Evolutionary conservation across 257 asterid species (phyloP).

Genomic region (Voacanga thouarsii): DNA sequence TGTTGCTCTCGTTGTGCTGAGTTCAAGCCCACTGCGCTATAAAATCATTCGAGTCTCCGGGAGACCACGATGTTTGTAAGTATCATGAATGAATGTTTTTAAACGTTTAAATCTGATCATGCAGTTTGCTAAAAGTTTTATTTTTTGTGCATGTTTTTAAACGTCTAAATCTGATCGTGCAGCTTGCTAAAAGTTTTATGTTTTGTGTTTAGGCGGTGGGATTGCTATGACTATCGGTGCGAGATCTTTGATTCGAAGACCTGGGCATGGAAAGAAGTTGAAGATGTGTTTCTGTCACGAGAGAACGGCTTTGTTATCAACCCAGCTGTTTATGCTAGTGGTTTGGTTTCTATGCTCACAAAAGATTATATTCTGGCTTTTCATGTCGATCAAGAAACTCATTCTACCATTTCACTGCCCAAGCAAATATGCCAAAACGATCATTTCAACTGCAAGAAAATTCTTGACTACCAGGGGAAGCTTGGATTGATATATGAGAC

Average conservation of each 20-base stretch:
- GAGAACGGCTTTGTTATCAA: background rate
- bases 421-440: too few species aligned
- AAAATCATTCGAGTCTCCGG: conserved; percentile 16
- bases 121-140: background rate
- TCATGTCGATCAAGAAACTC: background rate
- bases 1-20: background rate
- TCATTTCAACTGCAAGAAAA: background rate
- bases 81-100: background rate
- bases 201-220: background rate
- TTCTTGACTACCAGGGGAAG: background rate
- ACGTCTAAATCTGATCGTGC: too few species aligned
- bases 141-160: background rate
- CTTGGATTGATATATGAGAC: background rate
- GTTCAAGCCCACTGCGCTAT: conserved; percentile 7
- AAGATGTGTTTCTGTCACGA: background rate
- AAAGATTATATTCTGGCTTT: background rate
- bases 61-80: background rate
- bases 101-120: too few species aligned
- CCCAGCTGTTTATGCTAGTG: conserved; percentile 10
- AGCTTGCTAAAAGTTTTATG: background rate
- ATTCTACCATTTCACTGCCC: background rate
- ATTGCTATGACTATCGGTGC: background rate
- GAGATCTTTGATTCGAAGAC: conserved; percentile 20
- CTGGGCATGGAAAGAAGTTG: conserved; percentile 19
- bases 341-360: background rate